Evolutionary conservation across 2,329 filamentous ascomycete genomes (phyloP).

Genomic region (Fusarium succisae): DNA sequence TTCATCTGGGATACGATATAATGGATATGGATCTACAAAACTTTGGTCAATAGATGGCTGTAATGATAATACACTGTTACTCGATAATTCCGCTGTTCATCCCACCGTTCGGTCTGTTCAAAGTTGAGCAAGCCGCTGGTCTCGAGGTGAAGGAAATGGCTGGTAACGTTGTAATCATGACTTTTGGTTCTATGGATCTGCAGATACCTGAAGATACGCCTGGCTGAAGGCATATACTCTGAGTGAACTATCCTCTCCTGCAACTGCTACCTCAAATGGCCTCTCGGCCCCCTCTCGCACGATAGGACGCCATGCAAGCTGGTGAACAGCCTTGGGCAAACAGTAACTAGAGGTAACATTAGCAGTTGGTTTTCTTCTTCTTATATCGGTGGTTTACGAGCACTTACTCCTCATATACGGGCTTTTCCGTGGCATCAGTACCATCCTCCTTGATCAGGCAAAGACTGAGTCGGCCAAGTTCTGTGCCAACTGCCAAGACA

Average conservation of each 20-base stretch:
- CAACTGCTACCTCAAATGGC: conserved; percentile 58
- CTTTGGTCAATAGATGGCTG: conserved; percentile 24
- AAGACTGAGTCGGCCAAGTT: conserved; percentile 60
- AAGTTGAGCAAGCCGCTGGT: background rate
- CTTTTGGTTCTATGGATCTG: conserved; percentile 30
- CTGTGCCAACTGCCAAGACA: conserved; percentile 67
- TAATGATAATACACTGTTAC: conserved; percentile 37
- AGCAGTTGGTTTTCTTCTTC: conserved; percentile 1
- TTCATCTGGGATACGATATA: conserved; percentile 30
- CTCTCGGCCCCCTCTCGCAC: conserved; percentile 40
- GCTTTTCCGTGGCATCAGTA: conserved; percentile 50
- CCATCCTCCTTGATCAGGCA: conserved; percentile 52
- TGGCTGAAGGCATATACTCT: conserved; percentile 61
- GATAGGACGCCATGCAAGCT: conserved; percentile 74
- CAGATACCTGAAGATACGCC: conserved; percentile 35
- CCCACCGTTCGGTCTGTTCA: background rate
- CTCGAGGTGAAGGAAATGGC: background rate
- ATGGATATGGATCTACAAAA: conserved; percentile 32
- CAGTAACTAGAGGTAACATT: conserved; percentile 39
- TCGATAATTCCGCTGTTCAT: background rate
- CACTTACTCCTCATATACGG: conserved; percentile 53
- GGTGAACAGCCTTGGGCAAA: conserved; percentile 71
- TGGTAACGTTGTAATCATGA: conserved; percentile 1
- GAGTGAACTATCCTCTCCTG: conserved; percentile 69
- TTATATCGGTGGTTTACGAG: background rate